A percentile compares a stretch with the other conserved stretches of the same genome.
These are phyloP conservation scores for Pythium rishiriense DNA, from an alignment of 352 stramenopile genomes.

Conservation along the genomic window DNA sequence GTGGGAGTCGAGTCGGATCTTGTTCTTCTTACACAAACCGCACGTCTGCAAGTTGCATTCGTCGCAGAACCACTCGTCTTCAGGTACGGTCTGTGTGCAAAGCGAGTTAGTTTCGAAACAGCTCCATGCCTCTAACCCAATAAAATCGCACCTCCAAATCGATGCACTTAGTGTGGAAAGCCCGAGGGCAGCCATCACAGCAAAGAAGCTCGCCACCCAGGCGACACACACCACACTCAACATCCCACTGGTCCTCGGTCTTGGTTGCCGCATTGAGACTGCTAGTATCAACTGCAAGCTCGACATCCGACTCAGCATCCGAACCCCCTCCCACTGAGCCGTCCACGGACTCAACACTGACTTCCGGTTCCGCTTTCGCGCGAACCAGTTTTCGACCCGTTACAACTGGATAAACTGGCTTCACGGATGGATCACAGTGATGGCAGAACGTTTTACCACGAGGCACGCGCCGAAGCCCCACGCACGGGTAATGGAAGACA, in stretches of 20 bases:
- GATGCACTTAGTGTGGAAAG: conserved; percentile 91
- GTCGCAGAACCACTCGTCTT: conserved; percentile 88
- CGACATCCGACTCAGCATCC: conserved; percentile 19
- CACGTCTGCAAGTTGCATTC: conserved; percentile 86
- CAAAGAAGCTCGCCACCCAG: conserved; percentile 85
- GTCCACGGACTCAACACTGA: conserved; percentile 18
- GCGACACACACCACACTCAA: conserved; percentile 87
- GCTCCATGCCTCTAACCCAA: neutral
- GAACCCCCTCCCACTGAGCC: conserved; percentile 1
- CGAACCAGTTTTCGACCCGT: conserved; percentile 8
- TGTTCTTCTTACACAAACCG: conserved; percentile 82
- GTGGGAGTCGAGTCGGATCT: conserved; percentile 87
- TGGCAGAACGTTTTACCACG: conserved; percentile 87
- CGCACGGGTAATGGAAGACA: conserved; percentile 91
- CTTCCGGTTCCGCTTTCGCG: conserved; percentile 17
- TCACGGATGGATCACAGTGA: conserved; percentile 68
- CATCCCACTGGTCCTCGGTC: conserved; percentile 82
- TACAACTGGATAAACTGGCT: conserved; percentile 51
- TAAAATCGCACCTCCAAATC: conserved; percentile 40
- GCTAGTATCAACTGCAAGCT: conserved; percentile 20
- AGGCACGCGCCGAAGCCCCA: conserved; percentile 74
- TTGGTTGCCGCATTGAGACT: conserved; percentile 35
- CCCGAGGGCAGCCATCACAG: conserved; percentile 91
- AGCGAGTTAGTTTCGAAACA: neutral
- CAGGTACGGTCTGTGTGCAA: conserved; percentile 43